A percentile compares a stretch with the other conserved stretches of the same genome.
Evolutionary conservation across 2,329 filamentous ascomycete species (phyloP).

Genomic region (Aureobasidium lini): DNA sequence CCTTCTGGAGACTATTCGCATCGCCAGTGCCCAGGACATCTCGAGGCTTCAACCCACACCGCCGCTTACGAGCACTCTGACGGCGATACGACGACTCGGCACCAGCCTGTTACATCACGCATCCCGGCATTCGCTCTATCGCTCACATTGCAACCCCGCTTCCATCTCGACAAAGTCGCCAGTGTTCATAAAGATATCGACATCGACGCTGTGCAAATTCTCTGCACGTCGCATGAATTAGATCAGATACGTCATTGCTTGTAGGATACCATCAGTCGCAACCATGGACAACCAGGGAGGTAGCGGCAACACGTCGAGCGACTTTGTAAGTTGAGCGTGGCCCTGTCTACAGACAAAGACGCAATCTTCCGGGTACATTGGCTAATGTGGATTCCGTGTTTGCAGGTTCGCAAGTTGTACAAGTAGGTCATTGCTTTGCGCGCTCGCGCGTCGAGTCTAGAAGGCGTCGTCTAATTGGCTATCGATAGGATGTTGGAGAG

Average conservation of each 20-base stretch:
- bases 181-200: not conserved
- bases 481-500: slow-evolving; percentile 83
- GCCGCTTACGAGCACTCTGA: not conserved
- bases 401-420: slow-evolving; percentile 92
- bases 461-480: slow-evolving; percentile 17
- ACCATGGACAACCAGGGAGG: slow-evolving; percentile 35
- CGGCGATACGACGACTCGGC: not conserved
- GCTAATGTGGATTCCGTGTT: slow-evolving; percentile 9
- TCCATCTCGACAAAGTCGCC: not conserved
- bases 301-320: slow-evolving; percentile 74
- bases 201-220: not conserved
- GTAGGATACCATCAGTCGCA: slow-evolving; percentile 14
- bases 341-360: not conserved
- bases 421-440: slow-evolving; percentile 56
- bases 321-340: slow-evolving; percentile 65
- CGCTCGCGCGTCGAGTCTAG: not conserved
- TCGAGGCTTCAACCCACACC: not conserved
- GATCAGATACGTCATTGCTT: not conserved
- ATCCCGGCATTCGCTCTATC: slow-evolving; percentile 2
- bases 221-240: slow-evolving; percentile 8
- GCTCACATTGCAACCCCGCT: not conserved
- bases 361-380: not conserved
- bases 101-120: not conserved
- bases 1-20: not conserved
- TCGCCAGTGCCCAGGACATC: not conserved